A percentile compares a stretch with the other conserved stretches of the same genome.
These are phyloP conservation scores for Gamsiella multidivaricata DNA, from an alignment of 192 early-diverging fungal species.

Conservation along the genomic window DNA sequence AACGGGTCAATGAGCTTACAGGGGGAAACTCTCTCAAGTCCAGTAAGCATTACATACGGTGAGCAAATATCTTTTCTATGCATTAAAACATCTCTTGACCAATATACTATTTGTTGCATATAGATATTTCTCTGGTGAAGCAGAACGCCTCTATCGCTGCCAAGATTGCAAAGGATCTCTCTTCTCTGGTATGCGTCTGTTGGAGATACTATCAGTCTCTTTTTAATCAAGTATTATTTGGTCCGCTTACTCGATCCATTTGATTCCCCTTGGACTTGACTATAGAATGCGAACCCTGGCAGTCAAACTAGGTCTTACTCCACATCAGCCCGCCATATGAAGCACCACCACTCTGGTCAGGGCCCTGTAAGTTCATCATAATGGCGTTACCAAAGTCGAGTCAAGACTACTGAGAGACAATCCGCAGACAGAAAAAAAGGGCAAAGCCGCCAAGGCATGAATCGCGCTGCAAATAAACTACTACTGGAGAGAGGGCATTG, in stretches of 20 bases:
- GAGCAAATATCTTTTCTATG: background rate
- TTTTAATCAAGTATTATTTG: background rate
- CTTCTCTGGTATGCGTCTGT: constrained; percentile 48
- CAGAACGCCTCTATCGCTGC: constrained; percentile 90
- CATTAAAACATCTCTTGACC: background rate
- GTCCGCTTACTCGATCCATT: background rate
- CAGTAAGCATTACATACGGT: constrained; percentile 73
- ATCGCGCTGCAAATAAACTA: no score
- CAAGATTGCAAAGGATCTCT: constrained; percentile 75
- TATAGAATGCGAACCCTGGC: background rate
- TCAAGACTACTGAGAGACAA: no score
- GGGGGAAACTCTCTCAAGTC: constrained; percentile 80
- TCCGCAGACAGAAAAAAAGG: background rate
- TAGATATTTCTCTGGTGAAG: constrained; percentile 91
- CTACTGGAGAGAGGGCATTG: no score
- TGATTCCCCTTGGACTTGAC: no score
- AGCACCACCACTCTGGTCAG: background rate
- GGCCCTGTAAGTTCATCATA: constrained; percentile 33
- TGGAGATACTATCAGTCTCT: background rate
- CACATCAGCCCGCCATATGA: constrained; percentile 30
- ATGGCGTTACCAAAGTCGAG: background rate
- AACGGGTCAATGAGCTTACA: constrained; percentile 85
- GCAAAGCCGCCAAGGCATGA: no score
- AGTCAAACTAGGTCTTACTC: constrained; percentile 23
- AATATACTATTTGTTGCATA: background rate